Evolutionary conservation across 352 stramenopile genomes (phyloP).

Genomic region (Globisporangium lucens): DNA sequence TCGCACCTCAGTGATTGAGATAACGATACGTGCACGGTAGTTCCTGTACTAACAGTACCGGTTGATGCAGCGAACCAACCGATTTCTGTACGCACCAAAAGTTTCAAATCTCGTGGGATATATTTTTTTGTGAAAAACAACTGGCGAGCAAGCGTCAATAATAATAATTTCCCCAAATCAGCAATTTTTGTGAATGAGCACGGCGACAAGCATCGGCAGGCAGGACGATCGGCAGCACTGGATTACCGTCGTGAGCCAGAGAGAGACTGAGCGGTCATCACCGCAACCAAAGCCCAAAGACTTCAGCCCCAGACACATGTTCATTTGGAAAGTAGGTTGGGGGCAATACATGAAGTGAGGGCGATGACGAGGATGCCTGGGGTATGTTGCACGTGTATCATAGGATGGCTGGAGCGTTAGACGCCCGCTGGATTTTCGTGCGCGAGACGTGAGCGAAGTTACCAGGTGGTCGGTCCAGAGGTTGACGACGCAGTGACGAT

Average conservation of each 20-base stretch:
- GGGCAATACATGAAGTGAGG: no score
- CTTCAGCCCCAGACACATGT: neutral
- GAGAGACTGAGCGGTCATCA: neutral
- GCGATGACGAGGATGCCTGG: neutral
- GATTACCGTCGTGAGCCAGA: neutral
- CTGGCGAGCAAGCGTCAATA: neutral
- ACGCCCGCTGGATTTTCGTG: neutral
- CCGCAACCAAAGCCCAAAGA: no score
- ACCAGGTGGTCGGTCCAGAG: neutral
- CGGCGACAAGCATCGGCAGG: neutral
- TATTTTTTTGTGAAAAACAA: neutral
- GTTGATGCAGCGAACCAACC: neutral
- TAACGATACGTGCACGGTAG: neutral
- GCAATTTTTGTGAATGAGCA: neutral
- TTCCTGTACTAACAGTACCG: neutral
- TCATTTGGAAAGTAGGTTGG: neutral
- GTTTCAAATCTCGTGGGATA: neutral
- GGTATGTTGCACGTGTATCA: no score
- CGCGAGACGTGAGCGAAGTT: neutral
- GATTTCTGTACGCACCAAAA: neutral
- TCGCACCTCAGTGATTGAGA: neutral
- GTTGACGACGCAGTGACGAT: neutral
- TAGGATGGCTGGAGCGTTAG: neutral
- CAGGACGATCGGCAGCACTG: neutral
- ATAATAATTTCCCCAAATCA: neutral